Base-by-base conservation (phyloP, 371 early-diverging fungal species). In the Mucor mucedo region DNA sequence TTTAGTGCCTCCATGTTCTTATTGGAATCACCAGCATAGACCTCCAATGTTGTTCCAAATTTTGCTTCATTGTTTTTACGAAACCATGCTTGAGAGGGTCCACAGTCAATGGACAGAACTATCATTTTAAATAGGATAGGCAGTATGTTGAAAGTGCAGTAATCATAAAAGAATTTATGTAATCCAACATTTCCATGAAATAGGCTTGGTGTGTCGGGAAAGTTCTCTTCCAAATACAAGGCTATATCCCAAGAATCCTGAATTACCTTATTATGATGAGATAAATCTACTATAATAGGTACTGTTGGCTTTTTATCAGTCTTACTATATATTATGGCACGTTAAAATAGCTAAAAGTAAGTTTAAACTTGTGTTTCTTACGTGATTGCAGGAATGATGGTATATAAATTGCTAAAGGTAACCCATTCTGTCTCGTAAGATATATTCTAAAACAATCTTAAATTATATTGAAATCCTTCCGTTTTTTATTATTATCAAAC, bases 161-260 rank as follows among this genome's bases (percentile, higher is more conserved):
- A 66, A 14, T 39, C 29, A n/a, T 65, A 47, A 50, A 65, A 52
- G 41, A 63, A 55, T 7, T 59, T 33, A 42, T 70, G 71, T n/a
- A 62, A 16, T 35, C 56, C 67, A 14, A 32, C 14, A 2, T 59
- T 50, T 3, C 63, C 63, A 27, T 70, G 60, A 27, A 70, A 70
- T 4, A 70, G 32, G 14, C 58, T 58, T 1, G 70, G 63, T 0
- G 42, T 48, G 3, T 62, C 42, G 8, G 67, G 66, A 8, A 38
- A 70, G 5, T 45, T 7, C 14, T 66, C 56, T 35, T 70, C 71
- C 7, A 70, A 56, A 10, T 70, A 70, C 0, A 49, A 9, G 10
- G 66, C 66, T 47, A 70, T 70, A 13, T 66, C 49, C 62, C 60
- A 70, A 30, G 71, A 70, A 41, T 66, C 71, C 40, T 62, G 58